Percentiles rank a stretch among this genome's conserved stretches.
phyloP scores from a whole-genome alignment of 148 eudicot genomes.

The Heliamphora exappendiculata region DNA sequence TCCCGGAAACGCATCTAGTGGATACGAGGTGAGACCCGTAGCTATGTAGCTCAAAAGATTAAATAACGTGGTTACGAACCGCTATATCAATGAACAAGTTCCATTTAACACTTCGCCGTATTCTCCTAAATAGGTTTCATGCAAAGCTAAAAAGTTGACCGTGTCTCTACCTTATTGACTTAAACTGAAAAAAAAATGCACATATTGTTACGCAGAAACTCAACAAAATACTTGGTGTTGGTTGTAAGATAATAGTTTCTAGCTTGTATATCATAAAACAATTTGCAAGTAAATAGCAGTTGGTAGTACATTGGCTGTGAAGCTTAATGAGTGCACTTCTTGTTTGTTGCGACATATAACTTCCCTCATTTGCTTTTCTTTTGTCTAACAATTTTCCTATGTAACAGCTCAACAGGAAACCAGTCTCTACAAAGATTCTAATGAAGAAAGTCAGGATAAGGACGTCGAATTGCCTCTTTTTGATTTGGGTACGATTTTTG shows the following conservation, averaged over 20 bases:
- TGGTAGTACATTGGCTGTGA: not conserved
- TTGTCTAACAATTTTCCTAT: not conserved
- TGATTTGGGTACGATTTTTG: constrained; percentile 12
- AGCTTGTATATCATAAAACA: not conserved
- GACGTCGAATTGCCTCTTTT: constrained; percentile 22
- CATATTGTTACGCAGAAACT: not conserved
- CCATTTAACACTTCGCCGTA: too few species aligned
- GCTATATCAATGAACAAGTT: not conserved
- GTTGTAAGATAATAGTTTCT: not conserved
- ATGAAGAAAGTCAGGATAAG: constrained; percentile 7
- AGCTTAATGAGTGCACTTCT: not conserved
- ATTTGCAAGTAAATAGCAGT: not conserved
- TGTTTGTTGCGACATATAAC: not conserved
- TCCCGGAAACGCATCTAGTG: too few species aligned
- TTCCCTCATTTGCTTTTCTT: not conserved
- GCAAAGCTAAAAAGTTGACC: not conserved
- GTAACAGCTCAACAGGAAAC: constrained; percentile 16
- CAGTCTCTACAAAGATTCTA: constrained; percentile 1
- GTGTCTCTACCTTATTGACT: not conserved
- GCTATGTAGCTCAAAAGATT: too few species aligned
- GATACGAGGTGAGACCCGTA: too few species aligned
- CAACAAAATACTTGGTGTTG: not conserved
- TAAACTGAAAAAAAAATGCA: not conserved
- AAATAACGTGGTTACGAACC: too few species aligned
- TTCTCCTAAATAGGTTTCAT: not conserved